Base-by-base conservation (phyloP, 257 asterid genomes). In the Paulownia fortunei region DNA sequence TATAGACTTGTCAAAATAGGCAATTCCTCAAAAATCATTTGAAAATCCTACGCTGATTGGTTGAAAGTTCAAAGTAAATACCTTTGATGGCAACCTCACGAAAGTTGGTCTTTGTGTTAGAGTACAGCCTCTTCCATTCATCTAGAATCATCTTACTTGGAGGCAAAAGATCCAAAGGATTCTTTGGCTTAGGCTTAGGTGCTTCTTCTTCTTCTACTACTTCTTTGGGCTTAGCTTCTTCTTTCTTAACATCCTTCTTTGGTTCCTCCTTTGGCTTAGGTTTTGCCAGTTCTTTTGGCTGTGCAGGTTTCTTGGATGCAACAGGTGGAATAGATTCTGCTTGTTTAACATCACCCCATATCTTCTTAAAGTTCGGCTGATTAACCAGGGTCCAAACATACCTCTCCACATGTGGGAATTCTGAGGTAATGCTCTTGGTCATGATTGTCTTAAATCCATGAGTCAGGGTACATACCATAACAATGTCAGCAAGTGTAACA, bases 61-160 rank as follows among this genome's bases (percentile, higher is more conserved):
- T 64, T 46, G 67, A 0, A 12, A 4, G 5, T 39, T 39, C 0
- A 19, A 8, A 74, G 69, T 16, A 51, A 30, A 4, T 84, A 95
- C 98, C 99, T 83, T 89, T 91, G 74, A 95, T 67, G 16, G 99
- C 99, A 21, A 95, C 97, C 87, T 92, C 99, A 54, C 97, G 98
- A 87, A 95, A 95, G 83, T 95, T 93, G 76, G 91, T 78, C 82
- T 95, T 95, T 18, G 99, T 95, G 89, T 95, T 95, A 2, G 99
- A 95, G 89, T 95, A 95, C 27, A 95, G 97, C 88, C 98, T 91
- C 84, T 95, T 95, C 99, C 99, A 95, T 0, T 95, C 99, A 84
- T 95, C 99, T 0, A 95, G 88, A 67, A 95, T 54, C 99, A 95
- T 92, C 79, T 55, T 79, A 44, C 99, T 95, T 18, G 99, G 98